These are phyloP conservation scores for Penicillium goetzii DNA, from an alignment of 495 filamentous ascomycete species.

Conservation along the genomic window DNA sequence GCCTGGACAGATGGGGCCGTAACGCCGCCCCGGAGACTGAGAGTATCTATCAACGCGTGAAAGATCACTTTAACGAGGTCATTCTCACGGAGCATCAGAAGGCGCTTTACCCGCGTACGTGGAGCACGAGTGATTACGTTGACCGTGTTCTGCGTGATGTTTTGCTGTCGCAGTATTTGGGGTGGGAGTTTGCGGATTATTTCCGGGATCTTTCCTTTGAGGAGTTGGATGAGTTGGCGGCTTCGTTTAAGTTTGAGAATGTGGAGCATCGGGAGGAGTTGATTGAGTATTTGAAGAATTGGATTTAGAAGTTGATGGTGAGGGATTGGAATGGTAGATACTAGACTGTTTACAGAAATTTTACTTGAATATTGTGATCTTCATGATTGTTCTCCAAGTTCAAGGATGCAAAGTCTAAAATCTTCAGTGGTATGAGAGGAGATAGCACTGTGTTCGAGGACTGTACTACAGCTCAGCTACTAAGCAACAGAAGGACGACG, in stretches of 20 bases:
- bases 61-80: neutral
- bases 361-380: neutral
- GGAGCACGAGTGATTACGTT: neutral
- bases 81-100: neutral
- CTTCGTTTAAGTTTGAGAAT: slow-evolving; percentile 4
- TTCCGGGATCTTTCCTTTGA: slow-evolving; percentile 3
- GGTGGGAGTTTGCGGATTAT: neutral
- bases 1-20: neutral
- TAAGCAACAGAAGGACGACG: too few relatives aligned
- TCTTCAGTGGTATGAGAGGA: too few relatives aligned
- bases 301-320: neutral
- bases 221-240: slow-evolving; percentile 7
- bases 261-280: neutral
- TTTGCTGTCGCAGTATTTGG: neutral
- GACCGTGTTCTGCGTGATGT: neutral
- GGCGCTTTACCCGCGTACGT: neutral
- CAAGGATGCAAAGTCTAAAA: too few relatives aligned
- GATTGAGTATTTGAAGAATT: neutral
- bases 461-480: too few relatives aligned
- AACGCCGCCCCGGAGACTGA: neutral
- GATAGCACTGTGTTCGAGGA: too few relatives aligned
- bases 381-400: too few relatives aligned
- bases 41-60: neutral
- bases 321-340: neutral
- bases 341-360: too few relatives aligned